Conservation (phyloP, 352 stramenopile genomes). For the Pythium apleroticum region DNA sequence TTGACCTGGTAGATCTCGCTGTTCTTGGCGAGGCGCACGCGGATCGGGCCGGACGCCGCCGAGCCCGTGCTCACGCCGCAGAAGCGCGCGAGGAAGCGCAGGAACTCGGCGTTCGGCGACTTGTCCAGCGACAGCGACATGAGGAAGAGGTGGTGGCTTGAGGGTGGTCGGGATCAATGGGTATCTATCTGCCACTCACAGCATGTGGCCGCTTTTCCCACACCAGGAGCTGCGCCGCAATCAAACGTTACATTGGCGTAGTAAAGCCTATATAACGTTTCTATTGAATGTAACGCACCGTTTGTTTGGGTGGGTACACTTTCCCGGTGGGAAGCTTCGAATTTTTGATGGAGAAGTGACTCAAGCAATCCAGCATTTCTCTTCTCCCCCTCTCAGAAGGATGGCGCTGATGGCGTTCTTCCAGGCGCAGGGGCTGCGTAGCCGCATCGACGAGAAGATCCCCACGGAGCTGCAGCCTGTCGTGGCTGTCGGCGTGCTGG, state of each 20-base stretch:
- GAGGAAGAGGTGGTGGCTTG: not conserved
- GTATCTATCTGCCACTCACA: conserved; percentile 4
- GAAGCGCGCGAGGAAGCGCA: conserved; percentile 85
- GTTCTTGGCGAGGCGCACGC: conserved; percentile 69
- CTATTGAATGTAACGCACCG: not conserved
- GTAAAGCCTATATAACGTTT: conserved; percentile 19
- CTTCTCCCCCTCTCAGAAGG: too few relatives aligned
- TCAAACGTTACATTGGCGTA: conserved; percentile 17
- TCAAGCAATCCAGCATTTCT: too few relatives aligned
- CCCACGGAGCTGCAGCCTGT: not conserved
- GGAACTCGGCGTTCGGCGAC: conserved; percentile 64
- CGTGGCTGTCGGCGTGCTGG: conserved; percentile 5
- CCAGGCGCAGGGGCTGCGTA: not conserved
- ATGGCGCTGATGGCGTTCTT: conserved; percentile 7
- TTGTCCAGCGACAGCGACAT: conserved; percentile 87
- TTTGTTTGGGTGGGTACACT: not conserved
- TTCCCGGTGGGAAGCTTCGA: not conserved
- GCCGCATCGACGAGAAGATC: conserved; percentile 1
- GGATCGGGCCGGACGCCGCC: conserved; percentile 68
- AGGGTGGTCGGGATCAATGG: not conserved
- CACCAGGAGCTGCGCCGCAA: not conserved
- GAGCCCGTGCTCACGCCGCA: conserved; percentile 72
- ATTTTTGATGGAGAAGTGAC: not conserved
- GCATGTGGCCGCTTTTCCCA: not conserved
- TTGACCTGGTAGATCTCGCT: conserved; percentile 72